phyloP scores from a whole-genome alignment of 441 rosid species.

The Mallotus japonicus region DNA sequence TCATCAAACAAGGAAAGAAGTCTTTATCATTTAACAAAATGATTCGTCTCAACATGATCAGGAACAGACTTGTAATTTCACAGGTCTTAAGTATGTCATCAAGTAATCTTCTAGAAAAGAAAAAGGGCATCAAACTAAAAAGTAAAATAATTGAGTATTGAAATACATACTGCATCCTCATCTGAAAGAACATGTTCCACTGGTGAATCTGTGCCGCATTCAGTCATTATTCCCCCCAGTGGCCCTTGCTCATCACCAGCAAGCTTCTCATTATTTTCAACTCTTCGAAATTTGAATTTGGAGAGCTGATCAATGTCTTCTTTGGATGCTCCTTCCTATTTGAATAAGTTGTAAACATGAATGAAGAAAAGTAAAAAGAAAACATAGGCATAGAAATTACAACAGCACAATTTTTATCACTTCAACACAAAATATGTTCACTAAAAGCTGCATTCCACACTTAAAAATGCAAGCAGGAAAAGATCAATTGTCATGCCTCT shows the following conservation, averaged over 20 bases:
- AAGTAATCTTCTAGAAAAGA: not conserved
- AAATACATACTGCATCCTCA: conserved; percentile 72
- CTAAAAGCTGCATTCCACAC: conserved; percentile 3
- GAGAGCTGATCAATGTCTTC: conserved; percentile 86
- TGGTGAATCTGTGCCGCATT: conserved; percentile 74
- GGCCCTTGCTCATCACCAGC: conserved; percentile 45
- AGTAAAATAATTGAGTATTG: not conserved
- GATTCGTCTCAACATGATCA: not conserved
- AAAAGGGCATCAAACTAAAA: not conserved
- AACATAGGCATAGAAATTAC: not conserved
- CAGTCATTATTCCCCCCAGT: conserved; percentile 69
- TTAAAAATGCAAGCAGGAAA: not conserved
- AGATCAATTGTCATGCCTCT: not conserved
- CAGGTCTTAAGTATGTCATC: not conserved
- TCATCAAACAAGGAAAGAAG: not conserved
- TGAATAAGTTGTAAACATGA: conserved; percentile 11
- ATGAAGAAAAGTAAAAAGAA: not conserved
- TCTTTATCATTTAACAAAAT: conserved; percentile 1
- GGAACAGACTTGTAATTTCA: not conserved
- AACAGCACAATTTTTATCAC: not conserved
- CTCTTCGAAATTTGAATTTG: conserved; percentile 63
- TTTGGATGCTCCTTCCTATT: conserved; percentile 93
- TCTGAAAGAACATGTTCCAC: conserved; percentile 57
- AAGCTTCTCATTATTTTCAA: conserved; percentile 41
- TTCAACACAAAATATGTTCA: not conserved